Percentiles rank a stretch among this genome's conserved stretches.
These are phyloP conservation scores for Alliaria petiolata DNA, from an alignment of 345 rosid species.

Conservation along the genomic window DNA sequence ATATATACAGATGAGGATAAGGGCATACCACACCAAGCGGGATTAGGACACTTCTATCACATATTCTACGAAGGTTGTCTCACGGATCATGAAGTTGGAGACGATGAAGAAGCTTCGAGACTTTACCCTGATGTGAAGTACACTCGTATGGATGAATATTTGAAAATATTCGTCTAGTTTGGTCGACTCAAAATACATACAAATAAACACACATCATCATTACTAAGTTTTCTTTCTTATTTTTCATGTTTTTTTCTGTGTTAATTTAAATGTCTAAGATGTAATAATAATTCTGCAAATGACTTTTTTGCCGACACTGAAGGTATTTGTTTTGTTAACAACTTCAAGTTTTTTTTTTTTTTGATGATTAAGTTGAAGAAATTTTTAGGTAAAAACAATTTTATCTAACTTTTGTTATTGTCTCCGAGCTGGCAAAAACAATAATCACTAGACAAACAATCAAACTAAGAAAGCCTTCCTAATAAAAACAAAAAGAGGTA, in stretches of 20 bases:
- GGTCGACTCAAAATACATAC: not conserved
- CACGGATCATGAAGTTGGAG: constrained; percentile 57
- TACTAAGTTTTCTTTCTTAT: not conserved
- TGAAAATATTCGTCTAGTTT: constrained; percentile 34
- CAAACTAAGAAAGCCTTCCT: too few relatives aligned
- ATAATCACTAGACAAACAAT: too few relatives aligned
- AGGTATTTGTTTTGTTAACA: too few relatives aligned
- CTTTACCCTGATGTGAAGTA: constrained; percentile 75
- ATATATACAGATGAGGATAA: not conserved
- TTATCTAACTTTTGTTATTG: too few relatives aligned
- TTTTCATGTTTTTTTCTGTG: not conserved
- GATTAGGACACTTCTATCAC: constrained; percentile 77
- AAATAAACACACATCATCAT: not conserved
- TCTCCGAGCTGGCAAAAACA: too few relatives aligned
- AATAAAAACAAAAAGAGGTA: too few relatives aligned
- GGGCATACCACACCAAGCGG: constrained; percentile 48
- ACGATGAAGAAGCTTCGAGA: constrained; percentile 58
- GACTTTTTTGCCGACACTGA: too few relatives aligned
- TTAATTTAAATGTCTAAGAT: not conserved
- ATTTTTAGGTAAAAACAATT: too few relatives aligned
- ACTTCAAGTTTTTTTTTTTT: too few relatives aligned
- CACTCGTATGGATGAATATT: constrained; percentile 58
- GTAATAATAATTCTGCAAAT: too few relatives aligned
- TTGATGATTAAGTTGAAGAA: too few relatives aligned
- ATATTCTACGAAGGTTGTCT: constrained; percentile 81